Percentiles rank a stretch among this genome's conserved stretches.
phyloP scores from a whole-genome alignment of 495 filamentous ascomycete genomes.

The Aspergillus funiculosus region DNA sequence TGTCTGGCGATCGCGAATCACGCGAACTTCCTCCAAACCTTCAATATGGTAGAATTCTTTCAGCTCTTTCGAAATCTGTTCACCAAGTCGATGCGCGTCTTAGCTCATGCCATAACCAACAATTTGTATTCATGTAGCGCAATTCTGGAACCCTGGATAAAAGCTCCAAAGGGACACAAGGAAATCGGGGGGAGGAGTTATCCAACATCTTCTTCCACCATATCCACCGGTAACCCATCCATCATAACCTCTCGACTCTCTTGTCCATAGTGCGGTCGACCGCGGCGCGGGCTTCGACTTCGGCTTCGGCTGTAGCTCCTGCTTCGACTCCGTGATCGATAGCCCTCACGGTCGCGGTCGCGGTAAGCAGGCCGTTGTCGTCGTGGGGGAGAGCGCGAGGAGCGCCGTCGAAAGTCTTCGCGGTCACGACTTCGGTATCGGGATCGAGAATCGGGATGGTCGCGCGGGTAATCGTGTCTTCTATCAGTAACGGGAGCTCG shows the following conservation, averaged over 20 bases:
- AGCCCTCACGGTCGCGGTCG: constrained; percentile 53
- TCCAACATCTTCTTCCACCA: constrained; percentile 59
- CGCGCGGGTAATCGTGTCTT: constrained; percentile 32
- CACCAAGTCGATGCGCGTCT: constrained; percentile 34
- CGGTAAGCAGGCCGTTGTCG: constrained; percentile 41
- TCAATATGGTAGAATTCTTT: constrained; percentile 52
- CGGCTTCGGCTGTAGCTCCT: constrained; percentile 36
- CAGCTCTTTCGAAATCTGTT: constrained; percentile 60
- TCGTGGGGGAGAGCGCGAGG: constrained; percentile 35
- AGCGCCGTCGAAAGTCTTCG: constrained; percentile 37
- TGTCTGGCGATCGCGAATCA: constrained; percentile 62
- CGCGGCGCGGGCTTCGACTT: constrained; percentile 38
- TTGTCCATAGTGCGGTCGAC: constrained; percentile 42
- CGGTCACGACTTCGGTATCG: constrained; percentile 35
- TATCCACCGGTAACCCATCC: constrained; percentile 54
- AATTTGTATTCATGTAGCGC: constrained; percentile 13
- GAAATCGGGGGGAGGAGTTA: constrained; percentile 35
- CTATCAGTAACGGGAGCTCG: constrained; percentile 37
- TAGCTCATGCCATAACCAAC: constrained; percentile 38
- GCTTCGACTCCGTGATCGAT: constrained; percentile 45
- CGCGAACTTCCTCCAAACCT: constrained; percentile 55
- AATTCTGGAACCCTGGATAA: constrained; percentile 9
- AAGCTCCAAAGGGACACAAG: constrained; percentile 1
- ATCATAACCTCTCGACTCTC: constrained; percentile 57
- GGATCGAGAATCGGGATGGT: constrained; percentile 25